Evolutionary conservation across 768 basidiomycete species (phyloP), one percentile per base, ranked within the genome.

Genomic region (Amylocystis lapponica): DNA sequence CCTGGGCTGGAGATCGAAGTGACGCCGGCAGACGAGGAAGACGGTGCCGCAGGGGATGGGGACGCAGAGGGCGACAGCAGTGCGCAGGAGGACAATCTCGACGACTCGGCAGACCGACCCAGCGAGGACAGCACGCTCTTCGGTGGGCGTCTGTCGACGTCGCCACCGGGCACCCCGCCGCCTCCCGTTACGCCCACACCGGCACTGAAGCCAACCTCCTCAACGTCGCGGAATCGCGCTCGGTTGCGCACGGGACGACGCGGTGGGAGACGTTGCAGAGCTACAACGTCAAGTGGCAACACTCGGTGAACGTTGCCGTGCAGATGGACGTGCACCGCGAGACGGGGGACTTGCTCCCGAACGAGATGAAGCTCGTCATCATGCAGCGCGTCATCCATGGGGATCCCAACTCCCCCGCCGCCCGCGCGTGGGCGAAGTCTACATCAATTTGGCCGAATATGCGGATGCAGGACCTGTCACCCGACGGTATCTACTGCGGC

Each of bases 381-480:
- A 72, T 81, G 61, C 73, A 75, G 65, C 74, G 76, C n/a, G 73
- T 81, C 25, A 66, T 76, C 30, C 66, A 68, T 1, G 74, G 74
- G 32, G 83, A 82, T 51, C 70, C 74, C 5, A 65, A 74, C 40
- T 64, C 72, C 6, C 75, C 2, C 69, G 68, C 13, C 78, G 81
- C 42, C 77, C 79, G 3, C 72, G 76, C 6, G 68, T 87, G 2
- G 87, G 86, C 3, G 70, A 69, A 5, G 70, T 88, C 6, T 70
- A 76, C 51, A 69, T 90, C 45, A 83, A 90, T 55, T 69, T 90
- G 2, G 80, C 87, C 0, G 81, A 88, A 55, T 90, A 87, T 52
- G 81, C 79, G 12, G 70, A 73, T 36, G 75, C 65, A 1, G 75
- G 80, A 27, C 52, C 59, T 9, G 71, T 86, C 20, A 77, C 78